These are phyloP conservation scores for Oryza glaberrima DNA, from an alignment of 176 grass and related monocot genomes.

Conservation along the genomic window DNA sequence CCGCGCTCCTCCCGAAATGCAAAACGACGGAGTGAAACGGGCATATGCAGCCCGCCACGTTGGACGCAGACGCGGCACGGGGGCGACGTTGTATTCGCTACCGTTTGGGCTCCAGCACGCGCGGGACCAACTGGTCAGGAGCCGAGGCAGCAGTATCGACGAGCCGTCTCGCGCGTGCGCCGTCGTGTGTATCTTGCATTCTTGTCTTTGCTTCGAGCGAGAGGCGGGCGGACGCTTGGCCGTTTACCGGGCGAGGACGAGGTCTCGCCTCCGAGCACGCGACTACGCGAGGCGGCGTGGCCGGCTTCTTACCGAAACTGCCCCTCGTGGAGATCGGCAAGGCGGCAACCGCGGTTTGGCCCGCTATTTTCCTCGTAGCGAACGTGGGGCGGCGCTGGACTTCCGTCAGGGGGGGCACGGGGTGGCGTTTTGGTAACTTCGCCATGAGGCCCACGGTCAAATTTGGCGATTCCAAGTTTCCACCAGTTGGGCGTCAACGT, in stretches of 20 bases:
- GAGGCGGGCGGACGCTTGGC: neutral
- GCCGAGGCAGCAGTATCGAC: too few relatives aligned
- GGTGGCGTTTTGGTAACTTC: constrained; percentile 38
- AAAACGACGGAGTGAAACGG: neutral
- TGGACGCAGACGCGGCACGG: neutral
- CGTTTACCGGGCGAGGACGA: constrained; percentile 18
- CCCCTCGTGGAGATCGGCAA: neutral
- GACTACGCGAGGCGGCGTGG: neutral
- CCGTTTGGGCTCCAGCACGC: neutral
- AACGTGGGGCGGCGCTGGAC: constrained; percentile 24
- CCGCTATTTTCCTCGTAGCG: neutral
- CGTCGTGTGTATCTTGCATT: too few relatives aligned
- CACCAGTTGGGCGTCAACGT: neutral
- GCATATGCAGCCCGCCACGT: neutral
- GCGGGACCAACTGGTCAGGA: too few relatives aligned
- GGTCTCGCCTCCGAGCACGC: neutral
- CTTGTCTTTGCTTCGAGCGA: too few relatives aligned
- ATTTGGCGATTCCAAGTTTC: constrained; percentile 2
- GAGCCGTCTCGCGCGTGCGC: too few relatives aligned
- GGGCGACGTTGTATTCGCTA: neutral
- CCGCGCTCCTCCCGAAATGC: neutral
- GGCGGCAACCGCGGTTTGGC: neutral
- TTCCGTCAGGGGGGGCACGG: neutral
- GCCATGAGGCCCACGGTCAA: constrained; percentile 4
- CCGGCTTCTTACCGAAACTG: constrained; percentile 11